A percentile compares a stretch with the other conserved stretches of the same genome.
Evolutionary conservation across 176 grass and related monocot genomes (phyloP).

Genomic region (Raddia distichophylla): DNA sequence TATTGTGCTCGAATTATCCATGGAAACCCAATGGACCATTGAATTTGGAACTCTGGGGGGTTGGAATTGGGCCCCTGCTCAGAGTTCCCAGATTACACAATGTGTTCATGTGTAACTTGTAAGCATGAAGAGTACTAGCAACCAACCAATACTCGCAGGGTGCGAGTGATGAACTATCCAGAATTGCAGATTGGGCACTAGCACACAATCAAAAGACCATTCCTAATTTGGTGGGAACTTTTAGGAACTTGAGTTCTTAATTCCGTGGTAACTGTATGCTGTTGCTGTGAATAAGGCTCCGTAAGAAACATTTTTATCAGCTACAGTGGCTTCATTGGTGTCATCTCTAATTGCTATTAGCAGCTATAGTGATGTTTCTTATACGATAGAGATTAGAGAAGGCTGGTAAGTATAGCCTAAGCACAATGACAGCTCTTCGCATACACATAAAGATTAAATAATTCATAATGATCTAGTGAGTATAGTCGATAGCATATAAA

Average conservation of each 20-base stretch:
- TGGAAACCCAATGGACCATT: neutral
- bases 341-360: neutral
- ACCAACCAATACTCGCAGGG: neutral
- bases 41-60: neutral
- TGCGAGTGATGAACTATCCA: neutral
- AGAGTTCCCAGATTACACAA: neutral
- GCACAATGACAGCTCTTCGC: neutral
- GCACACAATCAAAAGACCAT: neutral
- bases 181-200: neutral
- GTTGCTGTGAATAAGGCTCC: no score
- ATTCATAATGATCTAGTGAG: neutral
- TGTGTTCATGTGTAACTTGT: no score
- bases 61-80: neutral
- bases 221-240: neutral
- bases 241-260: neutral
- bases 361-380: neutral
- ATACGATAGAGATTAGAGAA: neutral
- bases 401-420: neutral
- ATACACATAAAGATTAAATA: neutral
- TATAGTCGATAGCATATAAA: neutral
- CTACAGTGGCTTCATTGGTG: neutral
- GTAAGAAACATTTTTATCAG: no score
- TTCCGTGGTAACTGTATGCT: neutral
- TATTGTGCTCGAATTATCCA: neutral
- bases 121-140: neutral